These are phyloP conservation scores for Kokia cookei DNA, from an alignment of 441 rosid genomes.

Conservation along the genomic window DNA sequence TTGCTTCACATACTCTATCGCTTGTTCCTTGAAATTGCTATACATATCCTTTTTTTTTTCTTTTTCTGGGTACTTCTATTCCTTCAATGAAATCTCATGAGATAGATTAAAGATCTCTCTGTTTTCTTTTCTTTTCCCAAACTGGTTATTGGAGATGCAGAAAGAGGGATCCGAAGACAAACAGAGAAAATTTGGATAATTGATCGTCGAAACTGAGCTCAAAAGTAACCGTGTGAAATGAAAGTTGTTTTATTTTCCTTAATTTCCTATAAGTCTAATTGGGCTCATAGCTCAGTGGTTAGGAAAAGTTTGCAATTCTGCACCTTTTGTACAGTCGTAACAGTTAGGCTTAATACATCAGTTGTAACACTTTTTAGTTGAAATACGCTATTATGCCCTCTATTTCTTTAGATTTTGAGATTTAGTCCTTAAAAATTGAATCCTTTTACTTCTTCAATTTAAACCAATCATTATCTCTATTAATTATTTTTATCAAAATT, in stretches of 20 bases:
- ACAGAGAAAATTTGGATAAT: background rate
- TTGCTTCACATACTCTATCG: constrained; percentile 95
- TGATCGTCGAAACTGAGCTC: background rate
- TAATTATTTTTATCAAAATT: no score
- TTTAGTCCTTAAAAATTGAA: no score
- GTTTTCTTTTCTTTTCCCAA: background rate
- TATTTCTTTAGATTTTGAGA: no score
- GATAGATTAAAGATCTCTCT: background rate
- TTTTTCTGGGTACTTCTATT: background rate
- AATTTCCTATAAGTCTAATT: no score
- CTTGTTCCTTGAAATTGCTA: constrained; percentile 98
- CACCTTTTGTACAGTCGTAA: no score
- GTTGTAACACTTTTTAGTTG: no score
- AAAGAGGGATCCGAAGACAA: background rate
- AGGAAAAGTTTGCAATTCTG: no score
- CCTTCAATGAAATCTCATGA: constrained; percentile 11
- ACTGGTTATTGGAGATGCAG: background rate
- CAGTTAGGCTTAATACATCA: no score
- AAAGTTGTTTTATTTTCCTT: background rate
- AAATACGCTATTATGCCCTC: no score
- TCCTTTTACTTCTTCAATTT: no score
- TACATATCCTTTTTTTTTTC: constrained; percentile 44
- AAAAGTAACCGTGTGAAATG: background rate
- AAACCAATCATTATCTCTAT: no score
- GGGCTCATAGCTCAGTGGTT: no score